Conservation (phyloP, 1,284 basidiomycete species). For the Trichosporon sp. region DNA sequence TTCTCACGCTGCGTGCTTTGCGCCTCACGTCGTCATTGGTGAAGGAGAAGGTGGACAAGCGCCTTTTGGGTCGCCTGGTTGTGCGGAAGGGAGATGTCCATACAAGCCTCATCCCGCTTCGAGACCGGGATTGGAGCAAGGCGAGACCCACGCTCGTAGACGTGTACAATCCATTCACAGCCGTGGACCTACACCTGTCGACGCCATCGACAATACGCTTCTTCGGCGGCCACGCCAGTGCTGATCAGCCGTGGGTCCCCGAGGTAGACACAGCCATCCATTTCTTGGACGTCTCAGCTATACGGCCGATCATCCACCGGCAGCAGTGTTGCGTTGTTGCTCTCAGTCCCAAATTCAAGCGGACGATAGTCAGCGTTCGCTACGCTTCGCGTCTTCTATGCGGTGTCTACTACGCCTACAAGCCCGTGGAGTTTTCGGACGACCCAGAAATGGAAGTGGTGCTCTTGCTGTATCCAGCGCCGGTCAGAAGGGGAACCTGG, state of each 20-base stretch:
- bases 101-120: background rate
- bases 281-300: background rate
- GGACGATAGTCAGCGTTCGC: background rate
- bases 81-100: background rate
- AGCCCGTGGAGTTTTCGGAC: background rate
- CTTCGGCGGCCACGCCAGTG: background rate
- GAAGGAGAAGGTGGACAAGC: background rate
- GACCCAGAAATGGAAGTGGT: background rate
- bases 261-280: background rate
- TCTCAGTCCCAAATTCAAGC: background rate
- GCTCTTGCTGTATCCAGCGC: background rate
- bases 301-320: background rate
- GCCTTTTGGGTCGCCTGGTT: background rate
- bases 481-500: background rate
- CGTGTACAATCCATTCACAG: background rate
- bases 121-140: background rate
- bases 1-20: background rate
- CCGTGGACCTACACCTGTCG: background rate
- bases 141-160: background rate
- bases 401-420: background rate
- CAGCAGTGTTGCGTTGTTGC: background rate
- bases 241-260: background rate
- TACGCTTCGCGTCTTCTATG: background rate
- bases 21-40: background rate
- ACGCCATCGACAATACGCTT: background rate